Percentiles rank a stretch among this genome's conserved stretches.
phyloP scores from a whole-genome alignment of 768 basidiomycete genomes.

The Mycena latifolia region DNA sequence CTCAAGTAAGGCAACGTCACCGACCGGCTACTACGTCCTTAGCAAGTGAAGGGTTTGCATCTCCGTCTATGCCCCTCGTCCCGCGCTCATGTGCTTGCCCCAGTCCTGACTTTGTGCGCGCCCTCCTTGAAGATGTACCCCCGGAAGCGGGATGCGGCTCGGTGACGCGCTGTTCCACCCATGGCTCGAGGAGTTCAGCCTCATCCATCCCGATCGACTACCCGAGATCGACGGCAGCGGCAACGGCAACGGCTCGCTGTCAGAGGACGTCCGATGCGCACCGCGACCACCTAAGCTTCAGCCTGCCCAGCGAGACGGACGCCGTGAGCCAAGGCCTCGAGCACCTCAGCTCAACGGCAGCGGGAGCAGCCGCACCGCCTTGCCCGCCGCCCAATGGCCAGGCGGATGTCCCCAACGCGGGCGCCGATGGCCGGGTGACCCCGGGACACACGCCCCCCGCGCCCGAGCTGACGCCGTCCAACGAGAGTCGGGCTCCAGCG shows the following conservation, averaged over 20 bases:
- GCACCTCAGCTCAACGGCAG: conserved; percentile 27
- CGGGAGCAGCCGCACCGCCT: not conserved
- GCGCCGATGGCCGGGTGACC: conserved; percentile 1
- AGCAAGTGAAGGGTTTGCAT: not conserved
- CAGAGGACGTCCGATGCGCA: conserved; percentile 34
- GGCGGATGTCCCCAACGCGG: not conserved
- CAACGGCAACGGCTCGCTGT: conserved; percentile 35
- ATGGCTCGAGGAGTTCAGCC: conserved; percentile 67
- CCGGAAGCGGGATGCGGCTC: conserved; percentile 75
- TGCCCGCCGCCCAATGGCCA: not conserved
- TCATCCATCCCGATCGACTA: not conserved
- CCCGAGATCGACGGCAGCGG: conserved; percentile 33
- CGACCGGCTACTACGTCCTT: not conserved
- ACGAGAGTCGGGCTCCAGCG: conserved; percentile 55
- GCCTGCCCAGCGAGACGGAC: conserved; percentile 11
- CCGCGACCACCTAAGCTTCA: conserved; percentile 34
- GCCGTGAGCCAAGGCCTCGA: conserved; percentile 39
- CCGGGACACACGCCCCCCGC: conserved; percentile 28
- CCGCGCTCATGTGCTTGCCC: not conserved
- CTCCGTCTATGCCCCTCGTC: not conserved
- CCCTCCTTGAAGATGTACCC: conserved; percentile 75
- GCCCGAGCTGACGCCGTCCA: conserved; percentile 38
- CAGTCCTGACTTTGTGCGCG: conserved; percentile 69
- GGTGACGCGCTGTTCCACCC: conserved; percentile 76
- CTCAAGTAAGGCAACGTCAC: conserved; percentile 23